Conservation (phyloP, 345 rosid species). For the Ceriops zippeliana region DNA sequence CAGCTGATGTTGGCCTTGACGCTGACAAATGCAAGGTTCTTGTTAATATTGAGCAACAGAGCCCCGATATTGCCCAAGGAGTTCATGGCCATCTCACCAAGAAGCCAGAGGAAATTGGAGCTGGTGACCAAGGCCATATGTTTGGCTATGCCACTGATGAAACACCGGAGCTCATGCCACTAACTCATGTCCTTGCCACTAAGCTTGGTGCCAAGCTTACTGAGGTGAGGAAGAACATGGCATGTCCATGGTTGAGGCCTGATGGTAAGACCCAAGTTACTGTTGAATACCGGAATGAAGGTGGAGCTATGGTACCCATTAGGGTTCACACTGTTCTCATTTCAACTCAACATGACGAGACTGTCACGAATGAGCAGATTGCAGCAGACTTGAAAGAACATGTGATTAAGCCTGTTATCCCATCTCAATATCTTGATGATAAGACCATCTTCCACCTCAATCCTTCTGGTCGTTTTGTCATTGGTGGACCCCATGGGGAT, state of each 20-base stretch:
- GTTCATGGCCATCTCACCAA: slow-evolving; percentile 77
- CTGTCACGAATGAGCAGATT: slow-evolving; percentile 66
- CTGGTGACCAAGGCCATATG: slow-evolving; percentile 86
- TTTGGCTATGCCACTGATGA: slow-evolving; percentile 82
- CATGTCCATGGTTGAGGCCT: slow-evolving; percentile 77
- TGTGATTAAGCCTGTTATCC: slow-evolving; percentile 72
- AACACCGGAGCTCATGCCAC: slow-evolving; percentile 71
- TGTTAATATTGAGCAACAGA: slow-evolving; percentile 75
- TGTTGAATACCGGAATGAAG: slow-evolving; percentile 59
- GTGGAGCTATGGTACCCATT: slow-evolving; percentile 67
- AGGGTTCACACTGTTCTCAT: slow-evolving; percentile 76
- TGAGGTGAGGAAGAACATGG: slow-evolving; percentile 75
- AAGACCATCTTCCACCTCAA: slow-evolving; percentile 76
- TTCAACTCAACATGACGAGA: slow-evolving; percentile 82
- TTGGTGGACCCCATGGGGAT: slow-evolving; percentile 83
- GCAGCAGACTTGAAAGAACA: slow-evolving; percentile 64
- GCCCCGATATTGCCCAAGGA: slow-evolving; percentile 81
- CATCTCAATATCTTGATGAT: slow-evolving; percentile 64
- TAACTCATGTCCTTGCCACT: slow-evolving; percentile 76
- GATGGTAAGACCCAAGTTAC: slow-evolving; percentile 86
- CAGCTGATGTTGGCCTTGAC: slow-evolving; percentile 75
- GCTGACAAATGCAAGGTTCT: slow-evolving; percentile 71
- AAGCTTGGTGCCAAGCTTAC: slow-evolving; percentile 83
- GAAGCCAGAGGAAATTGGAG: slow-evolving; percentile 83
- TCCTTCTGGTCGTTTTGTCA: slow-evolving; percentile 80